Conservation (phyloP, 2,329 filamentous ascomycete species). For the Conoideocrella luteorostrata region DNA sequence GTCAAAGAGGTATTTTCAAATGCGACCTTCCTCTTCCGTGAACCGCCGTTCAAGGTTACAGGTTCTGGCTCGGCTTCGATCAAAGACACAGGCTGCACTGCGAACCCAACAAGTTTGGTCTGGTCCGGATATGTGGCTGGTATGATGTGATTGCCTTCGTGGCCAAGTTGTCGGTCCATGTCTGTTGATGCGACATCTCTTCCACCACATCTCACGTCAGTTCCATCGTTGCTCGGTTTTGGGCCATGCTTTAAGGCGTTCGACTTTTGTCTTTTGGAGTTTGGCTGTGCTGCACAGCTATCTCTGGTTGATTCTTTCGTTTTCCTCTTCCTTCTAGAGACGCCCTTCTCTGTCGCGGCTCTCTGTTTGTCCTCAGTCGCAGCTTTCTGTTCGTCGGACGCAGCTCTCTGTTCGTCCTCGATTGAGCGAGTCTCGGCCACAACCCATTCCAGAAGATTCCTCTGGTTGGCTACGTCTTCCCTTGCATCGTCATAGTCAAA, state of each 20-base stretch:
- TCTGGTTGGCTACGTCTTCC: constrained; percentile 13
- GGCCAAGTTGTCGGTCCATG: constrained; percentile 1
- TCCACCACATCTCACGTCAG: neutral
- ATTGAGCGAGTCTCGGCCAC: constrained; percentile 19
- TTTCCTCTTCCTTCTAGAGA: neutral
- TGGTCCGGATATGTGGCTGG: neutral
- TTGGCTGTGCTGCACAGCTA: constrained; percentile 1
- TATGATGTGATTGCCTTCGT: neutral
- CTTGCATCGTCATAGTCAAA: constrained; percentile 9
- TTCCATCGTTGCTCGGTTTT: neutral
- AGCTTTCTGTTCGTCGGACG: neutral
- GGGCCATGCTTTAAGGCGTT: neutral
- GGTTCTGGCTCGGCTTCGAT: neutral
- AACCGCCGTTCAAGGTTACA: neutral
- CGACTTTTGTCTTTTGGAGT: constrained; percentile 3
- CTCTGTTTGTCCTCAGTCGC: too few relatives aligned
- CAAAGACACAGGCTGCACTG: neutral
- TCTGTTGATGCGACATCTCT: constrained; percentile 2
- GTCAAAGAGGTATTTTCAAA: neutral
- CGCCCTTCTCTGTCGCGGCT: constrained; percentile 6
- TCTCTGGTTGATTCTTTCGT: constrained; percentile 1
- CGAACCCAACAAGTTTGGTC: neutral
- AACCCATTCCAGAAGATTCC: constrained; percentile 19
- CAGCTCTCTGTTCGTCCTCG: constrained; percentile 14
- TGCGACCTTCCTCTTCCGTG: constrained; percentile 2